These are phyloP conservation scores for Sclerotinia subarctica DNA, from an alignment of 2,329 filamentous ascomycete genomes.

Conservation along the genomic window DNA sequence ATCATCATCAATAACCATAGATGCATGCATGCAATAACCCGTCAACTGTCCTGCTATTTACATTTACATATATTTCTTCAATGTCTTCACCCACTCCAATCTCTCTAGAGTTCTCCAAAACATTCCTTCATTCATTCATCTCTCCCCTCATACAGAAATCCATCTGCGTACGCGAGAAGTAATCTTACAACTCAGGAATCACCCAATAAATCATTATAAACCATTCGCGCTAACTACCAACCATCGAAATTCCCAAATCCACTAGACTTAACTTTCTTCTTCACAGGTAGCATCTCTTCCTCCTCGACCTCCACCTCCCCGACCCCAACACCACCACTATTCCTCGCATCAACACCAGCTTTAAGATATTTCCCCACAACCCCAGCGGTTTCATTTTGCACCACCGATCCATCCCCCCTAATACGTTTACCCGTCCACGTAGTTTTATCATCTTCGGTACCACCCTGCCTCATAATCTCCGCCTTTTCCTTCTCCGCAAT, in stretches of 20 bases:
- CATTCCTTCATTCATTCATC: no score
- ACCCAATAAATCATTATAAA: background rate
- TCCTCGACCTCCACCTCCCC: conserved; percentile 62
- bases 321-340: conserved; percentile 43
- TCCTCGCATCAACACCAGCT: conserved; percentile 43
- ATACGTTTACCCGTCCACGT: conserved; percentile 97
- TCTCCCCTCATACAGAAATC: no score
- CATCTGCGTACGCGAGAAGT: background rate
- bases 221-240: conserved; percentile 55
- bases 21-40: no score
- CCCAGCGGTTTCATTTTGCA: conserved; percentile 43
- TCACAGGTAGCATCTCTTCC: conserved; percentile 69
- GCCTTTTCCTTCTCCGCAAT: conserved; percentile 55
- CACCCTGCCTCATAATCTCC: conserved; percentile 61
- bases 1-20: background rate
- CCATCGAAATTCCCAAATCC: conserved; percentile 94
- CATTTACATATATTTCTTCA: no score
- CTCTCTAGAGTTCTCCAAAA: no score
- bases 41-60: background rate
- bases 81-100: background rate
- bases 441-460: conserved; percentile 80
- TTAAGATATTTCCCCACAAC: conserved; percentile 81
- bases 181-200: background rate
- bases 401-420: conserved; percentile 60
- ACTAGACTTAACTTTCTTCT: conserved; percentile 75